phyloP scores from a whole-genome alignment of 2,329 filamentous ascomycete species.

The Bipolaris gigantea region DNA sequence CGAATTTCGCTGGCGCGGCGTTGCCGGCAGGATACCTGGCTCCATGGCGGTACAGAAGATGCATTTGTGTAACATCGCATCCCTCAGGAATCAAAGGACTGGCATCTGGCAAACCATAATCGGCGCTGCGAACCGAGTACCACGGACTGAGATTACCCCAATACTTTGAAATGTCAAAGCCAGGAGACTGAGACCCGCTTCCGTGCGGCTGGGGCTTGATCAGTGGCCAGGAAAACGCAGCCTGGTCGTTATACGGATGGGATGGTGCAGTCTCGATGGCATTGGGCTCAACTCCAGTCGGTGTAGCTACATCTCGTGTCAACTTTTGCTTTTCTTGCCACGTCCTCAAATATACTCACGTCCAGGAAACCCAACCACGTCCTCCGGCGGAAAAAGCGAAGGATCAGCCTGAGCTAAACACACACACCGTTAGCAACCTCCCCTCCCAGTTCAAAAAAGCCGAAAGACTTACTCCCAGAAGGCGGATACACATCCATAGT shows the following conservation, averaged over 20 bases:
- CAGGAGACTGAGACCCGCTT: conserved; percentile 15
- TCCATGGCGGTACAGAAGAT: conserved; percentile 36
- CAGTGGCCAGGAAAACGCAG: conserved; percentile 27
- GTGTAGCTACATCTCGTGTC: conserved; percentile 16
- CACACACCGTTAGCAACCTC: conserved; percentile 2
- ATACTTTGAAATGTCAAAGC: conserved; percentile 35
- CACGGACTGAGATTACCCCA: conserved; percentile 39
- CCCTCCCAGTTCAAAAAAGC: neutral
- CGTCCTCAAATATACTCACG: conserved; percentile 3
- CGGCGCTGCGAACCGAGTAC: conserved; percentile 33
- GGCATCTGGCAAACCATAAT: conserved; percentile 34
- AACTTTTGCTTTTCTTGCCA: neutral
- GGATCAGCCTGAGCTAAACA: conserved; percentile 27
- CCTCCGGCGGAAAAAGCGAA: conserved; percentile 31
- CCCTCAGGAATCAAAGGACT: conserved; percentile 30
- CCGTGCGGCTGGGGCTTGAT: conserved; percentile 29
- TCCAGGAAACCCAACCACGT: conserved; percentile 32
- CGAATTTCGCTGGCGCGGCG: conserved; percentile 29
- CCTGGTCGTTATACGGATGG: conserved; percentile 34
- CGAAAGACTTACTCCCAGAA: conserved; percentile 25
- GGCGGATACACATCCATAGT: conserved; percentile 28
- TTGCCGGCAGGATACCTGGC: conserved; percentile 36
- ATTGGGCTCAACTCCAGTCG: conserved; percentile 31
- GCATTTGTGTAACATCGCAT: conserved; percentile 34
- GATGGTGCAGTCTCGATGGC: conserved; percentile 33